Base-by-base conservation (phyloP, 2,329 filamentous ascomycete genomes). In the Monilinia vaccinii-corymbosi region DNA sequence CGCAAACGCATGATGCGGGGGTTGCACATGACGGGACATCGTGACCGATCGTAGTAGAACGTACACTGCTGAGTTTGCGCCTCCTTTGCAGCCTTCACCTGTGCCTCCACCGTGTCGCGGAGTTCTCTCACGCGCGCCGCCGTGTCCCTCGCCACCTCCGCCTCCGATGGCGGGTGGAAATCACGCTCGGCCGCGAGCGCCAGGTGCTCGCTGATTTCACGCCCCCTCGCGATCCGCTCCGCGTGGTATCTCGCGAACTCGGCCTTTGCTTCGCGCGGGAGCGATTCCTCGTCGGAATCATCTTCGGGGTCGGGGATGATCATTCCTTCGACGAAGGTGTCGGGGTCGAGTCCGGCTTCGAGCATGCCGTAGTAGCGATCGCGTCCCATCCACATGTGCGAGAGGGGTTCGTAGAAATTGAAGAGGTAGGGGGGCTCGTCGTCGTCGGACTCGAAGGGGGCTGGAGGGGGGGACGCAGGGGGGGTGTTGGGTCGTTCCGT, bases 321-420 rank as follows among this genome's bases (percentile, higher is more conserved):
- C 40, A 34, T 48, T 6, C 53, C 53, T 56, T 56, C 53, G 14
- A 14, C 6, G 31, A 34, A 56, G 21, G 53, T 48, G 36, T 47
- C 10, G n/a, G 53, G 53, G 21, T 56, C 53, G 7, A 56, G 4
- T 28, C 53, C 53, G 4, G 40, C 40, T 56, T 56, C 53, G 6
- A 56, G 18, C 21, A 56, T n/a, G 6, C 28, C 31, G 42, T 36
- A 56, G 32, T 56, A 48, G 16, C 53, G 53, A 21, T 56, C 53
- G 2, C 31, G 31, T 14, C 53, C 53, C 53, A 56, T 56, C 53
- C 53, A 56, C 53, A 56, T 56, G 16, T 8, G 42, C 7, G 53
- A 56, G 5, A 34, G 31, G 11, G 40, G 53, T n/a, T 56, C 42
- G 31, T 56, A 56, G 31, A 25, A 56, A 7, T 48, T 48, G 14